phyloP scores from a whole-genome alignment of 371 early-diverging fungal species.

The Syncephalastrum racemosum region DNA sequence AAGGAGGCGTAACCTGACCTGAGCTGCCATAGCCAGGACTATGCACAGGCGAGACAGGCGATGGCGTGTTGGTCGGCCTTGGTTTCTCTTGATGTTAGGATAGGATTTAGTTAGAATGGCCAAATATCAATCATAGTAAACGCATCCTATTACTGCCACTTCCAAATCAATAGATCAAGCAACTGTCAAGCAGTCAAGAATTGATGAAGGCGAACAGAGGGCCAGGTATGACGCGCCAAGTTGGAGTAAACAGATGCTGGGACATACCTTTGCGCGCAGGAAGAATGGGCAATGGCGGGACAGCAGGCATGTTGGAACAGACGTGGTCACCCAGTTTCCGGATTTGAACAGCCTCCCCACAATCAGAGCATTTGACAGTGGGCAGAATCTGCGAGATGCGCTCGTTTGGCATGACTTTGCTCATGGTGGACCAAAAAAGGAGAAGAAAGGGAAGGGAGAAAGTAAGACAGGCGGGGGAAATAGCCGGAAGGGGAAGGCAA shows the following conservation, averaged over 20 bases:
- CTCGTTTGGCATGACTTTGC: slow-evolving; percentile 29
- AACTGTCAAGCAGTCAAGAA: not conserved
- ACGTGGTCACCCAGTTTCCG: slow-evolving; percentile 59
- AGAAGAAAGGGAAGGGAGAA: slow-evolving; percentile 11
- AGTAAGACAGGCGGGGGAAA: slow-evolving; percentile 1
- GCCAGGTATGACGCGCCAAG: too few species aligned
- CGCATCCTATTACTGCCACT: too few species aligned
- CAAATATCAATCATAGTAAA: too few species aligned
- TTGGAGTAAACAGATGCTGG: not conserved
- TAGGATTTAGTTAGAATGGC: too few species aligned
- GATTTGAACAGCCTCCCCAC: slow-evolving; percentile 61
- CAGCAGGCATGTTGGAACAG: slow-evolving; percentile 56
- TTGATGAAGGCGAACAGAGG: not conserved
- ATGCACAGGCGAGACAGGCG: slow-evolving; percentile 20
- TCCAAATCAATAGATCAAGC: not conserved
- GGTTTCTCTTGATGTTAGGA: not conserved
- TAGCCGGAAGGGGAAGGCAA: not conserved
- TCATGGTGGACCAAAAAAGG: slow-evolving; percentile 10
- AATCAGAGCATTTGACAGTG: slow-evolving; percentile 63
- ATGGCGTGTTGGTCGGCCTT: slow-evolving; percentile 11
- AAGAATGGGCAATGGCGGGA: slow-evolving; percentile 53
- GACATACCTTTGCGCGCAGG: slow-evolving; percentile 32
- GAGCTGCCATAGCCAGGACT: slow-evolving; percentile 17
- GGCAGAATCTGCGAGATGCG: slow-evolving; percentile 66
- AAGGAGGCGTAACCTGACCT: slow-evolving; percentile 34